Base-by-base conservation (phyloP, 176 grass and related monocot species). In the Aechmea fasciata region DNA sequence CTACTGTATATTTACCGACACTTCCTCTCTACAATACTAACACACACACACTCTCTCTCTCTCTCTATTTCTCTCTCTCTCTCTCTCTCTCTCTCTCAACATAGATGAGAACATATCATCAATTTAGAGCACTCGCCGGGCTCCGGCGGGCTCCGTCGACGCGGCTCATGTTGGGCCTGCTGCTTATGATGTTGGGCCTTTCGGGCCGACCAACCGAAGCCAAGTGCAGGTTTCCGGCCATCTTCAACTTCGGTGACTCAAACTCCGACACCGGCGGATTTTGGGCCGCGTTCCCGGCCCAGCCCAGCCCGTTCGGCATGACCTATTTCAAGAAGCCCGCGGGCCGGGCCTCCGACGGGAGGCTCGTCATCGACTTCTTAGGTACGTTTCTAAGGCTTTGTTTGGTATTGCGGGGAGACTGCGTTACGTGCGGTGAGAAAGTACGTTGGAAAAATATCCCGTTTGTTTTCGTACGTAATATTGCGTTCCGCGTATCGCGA, bases 311-410 rank as follows among this genome's bases (percentile, higher is more conserved):
- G 13, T 91, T 88, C 57, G 88, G 85, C 15, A 80, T 89, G 85
- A 96, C 88, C 47, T 87, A 86, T 61, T 96, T 96, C 59, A 41
- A 63, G 64, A 26, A 50, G 3, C 83, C 85, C 3, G 47, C 80
- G 22, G 91, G 85, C 61, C 87, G 92, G 12, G 92, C 85, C 26
- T 85, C 83, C 5, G 85, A 96, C 22, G 92, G 92, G 54, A 63
- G 83, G 29, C 88, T 96, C 10, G 78, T 84, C 80, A 72, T 96
- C 63, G 92, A 96, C 78, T 91, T 88, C 85, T 7, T 91, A 74
- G 80, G 88, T 80, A 64, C 48, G 33, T 28, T 20, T 64, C n/a
- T n/a, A n/a, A n/a, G n/a, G n/a, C n/a, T n/a, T n/a, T n/a, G n/a
- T n/a, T n/a, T n/a, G n/a, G n/a, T n/a, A n/a, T n/a, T n/a, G n/a